Percentiles rank a stretch among this genome's conserved stretches.
phyloP scores from a whole-genome alignment of 148 eudicot species.

The Chenopodium berlandieri region DNA sequence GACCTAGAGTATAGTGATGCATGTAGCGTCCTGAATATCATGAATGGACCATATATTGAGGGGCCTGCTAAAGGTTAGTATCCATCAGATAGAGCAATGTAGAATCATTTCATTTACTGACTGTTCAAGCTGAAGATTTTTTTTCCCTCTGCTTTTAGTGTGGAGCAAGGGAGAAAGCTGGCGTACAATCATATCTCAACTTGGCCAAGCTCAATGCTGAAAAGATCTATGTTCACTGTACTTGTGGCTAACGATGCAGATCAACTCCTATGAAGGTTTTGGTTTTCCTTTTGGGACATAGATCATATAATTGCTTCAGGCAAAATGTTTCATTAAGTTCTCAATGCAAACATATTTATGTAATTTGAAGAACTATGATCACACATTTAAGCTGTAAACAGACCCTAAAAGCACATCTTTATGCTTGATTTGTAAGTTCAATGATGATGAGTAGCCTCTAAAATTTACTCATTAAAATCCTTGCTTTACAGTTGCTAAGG shows the following conservation, averaged over 20 bases:
- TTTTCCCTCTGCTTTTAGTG: slow-evolving; percentile 42
- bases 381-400: neutral
- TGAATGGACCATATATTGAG: slow-evolving; percentile 96
- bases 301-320: neutral
- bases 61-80: slow-evolving; percentile 74
- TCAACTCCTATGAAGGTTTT: neutral
- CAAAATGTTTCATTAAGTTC: neutral
- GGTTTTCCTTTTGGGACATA: neutral
- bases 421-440: no score
- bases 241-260: neutral
- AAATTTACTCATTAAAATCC: no score
- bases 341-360: neutral
- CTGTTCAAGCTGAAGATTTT: neutral
- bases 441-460: neutral
- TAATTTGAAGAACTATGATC: no score
- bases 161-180: slow-evolving; percentile 85
- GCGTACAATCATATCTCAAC: slow-evolving; percentile 46
- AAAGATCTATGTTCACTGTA: neutral
- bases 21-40: slow-evolving; percentile 72
- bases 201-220: slow-evolving; percentile 42
- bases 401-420: neutral
- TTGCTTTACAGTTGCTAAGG: neutral
- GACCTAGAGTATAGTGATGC: slow-evolving; percentile 82
- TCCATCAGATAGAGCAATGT: neutral
- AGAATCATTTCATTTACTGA: neutral